Conservation (phyloP, 345 rosid species). For the Erysimum cheiranthoides region DNA sequence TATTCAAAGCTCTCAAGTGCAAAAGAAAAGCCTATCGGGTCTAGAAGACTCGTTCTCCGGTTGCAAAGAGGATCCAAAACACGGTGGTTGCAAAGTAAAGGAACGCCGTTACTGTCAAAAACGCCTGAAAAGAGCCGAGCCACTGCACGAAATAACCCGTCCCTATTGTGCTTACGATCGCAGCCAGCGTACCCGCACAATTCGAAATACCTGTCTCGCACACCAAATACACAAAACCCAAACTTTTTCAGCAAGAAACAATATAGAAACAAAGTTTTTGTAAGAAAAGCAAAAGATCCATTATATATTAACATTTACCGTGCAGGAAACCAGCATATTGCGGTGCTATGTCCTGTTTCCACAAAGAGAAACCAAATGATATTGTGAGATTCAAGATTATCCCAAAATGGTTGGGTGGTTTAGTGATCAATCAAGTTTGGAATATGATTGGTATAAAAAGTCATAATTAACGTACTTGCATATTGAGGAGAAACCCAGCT, state of each 20-base stretch:
- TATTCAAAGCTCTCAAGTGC: neutral
- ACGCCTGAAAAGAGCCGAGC: slow-evolving; percentile 93
- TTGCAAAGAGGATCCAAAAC: slow-evolving; percentile 75
- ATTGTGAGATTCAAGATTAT: slow-evolving; percentile 28
- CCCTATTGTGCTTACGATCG: slow-evolving; percentile 92
- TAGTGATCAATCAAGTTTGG: slow-evolving; percentile 15
- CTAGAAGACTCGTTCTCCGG: slow-evolving; percentile 86
- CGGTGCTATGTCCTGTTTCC: slow-evolving; percentile 91
- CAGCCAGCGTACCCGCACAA: slow-evolving; percentile 92
- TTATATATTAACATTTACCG: slow-evolving; percentile 49
- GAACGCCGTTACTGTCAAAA: slow-evolving; percentile 73
- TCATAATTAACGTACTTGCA: slow-evolving; percentile 66
- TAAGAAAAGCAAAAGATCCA: neutral
- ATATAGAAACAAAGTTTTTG: neutral
- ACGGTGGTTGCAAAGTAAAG: slow-evolving; percentile 76
- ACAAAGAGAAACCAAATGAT: slow-evolving; percentile 21
- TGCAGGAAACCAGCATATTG: slow-evolving; percentile 85
- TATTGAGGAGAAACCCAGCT: slow-evolving; percentile 96
- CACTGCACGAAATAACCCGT: slow-evolving; percentile 91
- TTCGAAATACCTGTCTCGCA: slow-evolving; percentile 68
- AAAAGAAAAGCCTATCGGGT: neutral
- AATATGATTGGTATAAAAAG: neutral
- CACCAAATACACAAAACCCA: slow-evolving; percentile 20
- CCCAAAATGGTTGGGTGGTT: neutral
- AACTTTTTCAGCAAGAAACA: slow-evolving; percentile 33